Conservation (phyloP, 768 basidiomycete genomes). For the Terana coerulea region DNA sequence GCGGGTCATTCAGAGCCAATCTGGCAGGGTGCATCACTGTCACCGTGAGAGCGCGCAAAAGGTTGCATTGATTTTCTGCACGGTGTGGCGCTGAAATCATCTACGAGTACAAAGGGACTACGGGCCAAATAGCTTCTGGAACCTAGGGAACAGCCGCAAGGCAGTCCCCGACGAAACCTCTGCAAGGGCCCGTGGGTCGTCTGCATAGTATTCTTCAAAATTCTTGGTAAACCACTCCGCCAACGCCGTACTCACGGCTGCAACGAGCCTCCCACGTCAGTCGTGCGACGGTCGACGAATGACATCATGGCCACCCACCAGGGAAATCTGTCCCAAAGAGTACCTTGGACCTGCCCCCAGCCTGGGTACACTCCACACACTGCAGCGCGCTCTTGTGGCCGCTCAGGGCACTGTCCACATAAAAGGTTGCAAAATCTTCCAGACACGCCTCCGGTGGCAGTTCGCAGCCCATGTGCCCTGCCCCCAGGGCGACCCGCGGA, state of each 20-base stretch:
- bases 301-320: conserved; percentile 37
- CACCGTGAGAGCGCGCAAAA: not conserved
- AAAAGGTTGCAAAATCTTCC: conserved; percentile 66
- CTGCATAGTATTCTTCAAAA: conserved; percentile 44
- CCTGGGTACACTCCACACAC: conserved; percentile 41
- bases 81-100: not conserved
- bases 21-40: not conserved
- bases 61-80: not conserved
- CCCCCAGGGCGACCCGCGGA: conserved; percentile 63
- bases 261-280: not conserved
- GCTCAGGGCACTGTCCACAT: conserved; percentile 70
- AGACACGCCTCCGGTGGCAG: conserved; percentile 64
- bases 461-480: conserved; percentile 64
- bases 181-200: conserved; percentile 36
- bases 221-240: conserved; percentile 59
- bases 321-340: conserved; percentile 79
- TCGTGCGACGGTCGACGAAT: not conserved
- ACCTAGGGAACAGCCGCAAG: conserved; percentile 40
- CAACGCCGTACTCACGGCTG: conserved; percentile 57
- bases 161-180: conserved; percentile 49
- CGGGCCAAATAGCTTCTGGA: no score
- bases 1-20: not conserved
- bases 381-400: conserved; percentile 45
- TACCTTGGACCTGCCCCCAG: conserved; percentile 47
- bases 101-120: no score